Evolutionary conservation across 2,329 filamentous ascomycete species (phyloP).

Genomic region (Microcyclosporella mali): DNA sequence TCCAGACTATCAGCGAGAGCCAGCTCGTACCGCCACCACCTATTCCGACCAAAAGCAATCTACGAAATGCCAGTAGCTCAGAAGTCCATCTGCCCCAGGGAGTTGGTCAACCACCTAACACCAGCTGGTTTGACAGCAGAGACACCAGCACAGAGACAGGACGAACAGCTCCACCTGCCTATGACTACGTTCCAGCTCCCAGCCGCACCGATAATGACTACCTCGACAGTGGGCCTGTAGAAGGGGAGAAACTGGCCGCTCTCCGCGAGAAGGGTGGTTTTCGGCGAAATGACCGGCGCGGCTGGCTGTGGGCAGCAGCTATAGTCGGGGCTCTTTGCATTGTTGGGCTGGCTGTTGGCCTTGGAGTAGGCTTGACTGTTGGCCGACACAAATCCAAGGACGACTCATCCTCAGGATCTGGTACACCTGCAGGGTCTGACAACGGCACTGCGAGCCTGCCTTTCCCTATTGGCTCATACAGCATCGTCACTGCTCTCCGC

Average conservation of each 20-base stretch:
- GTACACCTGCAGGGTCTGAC: background rate
- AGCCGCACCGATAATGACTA: constrained; percentile 9
- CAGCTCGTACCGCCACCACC: constrained; percentile 9
- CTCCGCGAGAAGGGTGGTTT: constrained; percentile 17
- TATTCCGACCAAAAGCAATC: constrained; percentile 16
- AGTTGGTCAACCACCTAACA: too few relatives aligned
- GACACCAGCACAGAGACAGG: constrained; percentile 8
- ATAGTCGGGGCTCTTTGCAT: constrained; percentile 34
- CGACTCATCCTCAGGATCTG: background rate
- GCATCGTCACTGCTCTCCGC: constrained; percentile 53
- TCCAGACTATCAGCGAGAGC: constrained; percentile 10
- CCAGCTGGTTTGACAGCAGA: background rate
- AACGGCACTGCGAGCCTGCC: constrained; percentile 17
- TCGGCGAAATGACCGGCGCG: constrained; percentile 26
- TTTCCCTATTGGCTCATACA: constrained; percentile 60
- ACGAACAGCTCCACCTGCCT: constrained; percentile 23
- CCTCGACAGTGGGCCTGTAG: constrained; percentile 16
- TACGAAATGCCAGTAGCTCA: constrained; percentile 8
- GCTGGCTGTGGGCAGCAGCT: constrained; percentile 34
- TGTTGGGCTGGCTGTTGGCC: constrained; percentile 34
- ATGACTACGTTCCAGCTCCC: constrained; percentile 21
- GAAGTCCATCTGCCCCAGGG: too few relatives aligned
- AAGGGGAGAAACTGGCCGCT: constrained; percentile 26
- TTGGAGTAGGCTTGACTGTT: constrained; percentile 32
- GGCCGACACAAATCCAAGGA: constrained; percentile 15